Conservation (phyloP, 768 basidiomycete species). For the Cubamyces lactineus region DNA sequence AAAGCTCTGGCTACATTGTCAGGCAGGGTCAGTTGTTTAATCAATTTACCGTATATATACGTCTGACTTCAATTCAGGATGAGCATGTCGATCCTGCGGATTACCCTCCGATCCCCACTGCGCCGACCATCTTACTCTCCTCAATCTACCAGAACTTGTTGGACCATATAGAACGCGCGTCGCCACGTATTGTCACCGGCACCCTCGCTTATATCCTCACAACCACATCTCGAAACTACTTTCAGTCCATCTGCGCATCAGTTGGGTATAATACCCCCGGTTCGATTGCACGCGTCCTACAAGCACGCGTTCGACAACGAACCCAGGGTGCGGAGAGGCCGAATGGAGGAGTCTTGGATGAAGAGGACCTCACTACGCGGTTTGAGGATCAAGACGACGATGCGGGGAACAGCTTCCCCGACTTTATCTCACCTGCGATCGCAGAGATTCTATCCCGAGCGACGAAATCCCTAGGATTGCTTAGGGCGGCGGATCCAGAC, state of each 20-base stretch:
- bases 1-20: conserved; percentile 59
- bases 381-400: conserved; percentile 41
- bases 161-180: conserved; percentile 55
- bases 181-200: conserved; percentile 51
- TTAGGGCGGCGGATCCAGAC: conserved; percentile 65
- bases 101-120: conserved; percentile 23
- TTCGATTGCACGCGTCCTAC: conserved; percentile 1
- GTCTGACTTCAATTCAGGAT: conserved; percentile 14
- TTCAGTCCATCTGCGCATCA: conserved; percentile 58
- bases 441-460: conserved; percentile 62
- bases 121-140: conserved; percentile 57
- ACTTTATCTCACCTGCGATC: conserved; percentile 60
- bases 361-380: conserved; percentile 27
- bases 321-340: neutral
- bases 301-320: neutral
- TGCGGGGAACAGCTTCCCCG: conserved; percentile 52
- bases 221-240: conserved; percentile 62
- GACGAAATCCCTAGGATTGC: conserved; percentile 66
- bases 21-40: conserved; percentile 52
- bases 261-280: conserved; percentile 50
- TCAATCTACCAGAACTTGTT: conserved; percentile 61
- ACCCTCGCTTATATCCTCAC: conserved; percentile 72
- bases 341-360: neutral
- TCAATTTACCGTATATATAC: neutral
- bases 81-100: conserved; percentile 16